Evolutionary conservation across 1,139 yeast species (phyloP).

Genomic region (Hyphopichia fennica): DNA sequence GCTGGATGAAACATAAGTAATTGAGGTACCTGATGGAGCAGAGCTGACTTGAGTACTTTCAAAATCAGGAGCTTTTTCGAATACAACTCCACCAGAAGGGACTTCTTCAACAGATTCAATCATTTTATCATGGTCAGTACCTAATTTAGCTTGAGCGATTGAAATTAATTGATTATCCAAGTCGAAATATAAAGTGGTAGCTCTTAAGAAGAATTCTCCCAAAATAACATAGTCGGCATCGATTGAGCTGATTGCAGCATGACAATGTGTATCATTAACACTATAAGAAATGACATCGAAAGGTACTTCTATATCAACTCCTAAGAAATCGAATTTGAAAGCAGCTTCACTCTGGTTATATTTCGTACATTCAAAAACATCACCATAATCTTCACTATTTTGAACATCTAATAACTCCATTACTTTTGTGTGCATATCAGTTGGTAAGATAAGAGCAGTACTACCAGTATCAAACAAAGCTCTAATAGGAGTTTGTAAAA

Average conservation of each 20-base stretch:
- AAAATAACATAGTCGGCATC: slow-evolving; percentile 4
- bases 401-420: not conserved
- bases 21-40: slow-evolving; percentile 12
- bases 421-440: slow-evolving; percentile 1
- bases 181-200: slow-evolving; percentile 3
- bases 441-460: slow-evolving; percentile 5
- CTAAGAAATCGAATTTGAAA: slow-evolving; percentile 3
- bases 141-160: slow-evolving; percentile 4
- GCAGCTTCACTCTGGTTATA: slow-evolving; percentile 1
- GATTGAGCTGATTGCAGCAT: slow-evolving; percentile 2
- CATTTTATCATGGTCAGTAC: slow-evolving; percentile 2
- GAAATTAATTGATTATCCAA: slow-evolving; percentile 4
- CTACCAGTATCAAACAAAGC: slow-evolving; percentile 5
- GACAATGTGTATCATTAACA: slow-evolving; percentile 4
- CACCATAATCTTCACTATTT: not conserved
- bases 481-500: slow-evolving; percentile 5
- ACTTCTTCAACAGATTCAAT: slow-evolving; percentile 1
- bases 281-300: not conserved
- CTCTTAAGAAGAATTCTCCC: slow-evolving; percentile 6
- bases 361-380: slow-evolving; percentile 3
- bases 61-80: slow-evolving; percentile 5
- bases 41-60: slow-evolving; percentile 7
- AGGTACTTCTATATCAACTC: slow-evolving; percentile 3
- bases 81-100: slow-evolving; percentile 1
- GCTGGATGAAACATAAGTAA: not conserved